These are phyloP conservation scores for Arthroderma uncinatum DNA, from an alignment of 2,329 filamentous ascomycete species.

Conservation along the genomic window DNA sequence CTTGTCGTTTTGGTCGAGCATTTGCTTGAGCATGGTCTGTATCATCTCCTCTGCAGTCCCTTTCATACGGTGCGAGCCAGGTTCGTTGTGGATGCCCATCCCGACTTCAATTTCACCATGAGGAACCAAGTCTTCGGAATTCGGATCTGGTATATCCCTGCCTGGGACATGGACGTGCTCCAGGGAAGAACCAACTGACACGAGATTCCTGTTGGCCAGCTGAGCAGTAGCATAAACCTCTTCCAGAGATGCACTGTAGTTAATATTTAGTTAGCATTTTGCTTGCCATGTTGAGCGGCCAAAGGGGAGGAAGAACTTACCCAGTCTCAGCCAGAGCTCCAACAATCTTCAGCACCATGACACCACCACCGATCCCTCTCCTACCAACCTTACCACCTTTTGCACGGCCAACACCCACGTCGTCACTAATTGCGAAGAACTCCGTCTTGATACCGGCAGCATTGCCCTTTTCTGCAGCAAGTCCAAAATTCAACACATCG, in stretches of 20 bases:
- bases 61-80: constrained; percentile 43
- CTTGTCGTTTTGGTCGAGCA: constrained; percentile 50
- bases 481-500: constrained; percentile 82
- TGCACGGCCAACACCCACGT: constrained; percentile 73
- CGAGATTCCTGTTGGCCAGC: constrained; percentile 61
- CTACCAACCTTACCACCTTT: constrained; percentile 86
- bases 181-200: constrained; percentile 75
- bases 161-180: constrained; percentile 92
- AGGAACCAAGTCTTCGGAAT: constrained; percentile 43
- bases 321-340: constrained; percentile 71
- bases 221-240: constrained; percentile 64
- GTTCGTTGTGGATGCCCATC: constrained; percentile 63
- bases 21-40: constrained; percentile 53
- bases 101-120: constrained; percentile 54
- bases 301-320: constrained; percentile 23
- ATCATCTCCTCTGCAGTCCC: constrained; percentile 42
- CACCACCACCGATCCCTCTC: constrained; percentile 81
- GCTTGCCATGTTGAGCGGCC: background rate
- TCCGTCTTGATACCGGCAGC: constrained; percentile 66
- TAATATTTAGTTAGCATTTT: background rate
- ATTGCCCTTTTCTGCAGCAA: constrained; percentile 84
- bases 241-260: constrained; percentile 43
- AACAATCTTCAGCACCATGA: constrained; percentile 80
- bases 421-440: constrained; percentile 86
- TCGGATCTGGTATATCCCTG: constrained; percentile 44